phyloP scores from a whole-genome alignment of 331 rosid species.

The Quercus tomentella region DNA sequence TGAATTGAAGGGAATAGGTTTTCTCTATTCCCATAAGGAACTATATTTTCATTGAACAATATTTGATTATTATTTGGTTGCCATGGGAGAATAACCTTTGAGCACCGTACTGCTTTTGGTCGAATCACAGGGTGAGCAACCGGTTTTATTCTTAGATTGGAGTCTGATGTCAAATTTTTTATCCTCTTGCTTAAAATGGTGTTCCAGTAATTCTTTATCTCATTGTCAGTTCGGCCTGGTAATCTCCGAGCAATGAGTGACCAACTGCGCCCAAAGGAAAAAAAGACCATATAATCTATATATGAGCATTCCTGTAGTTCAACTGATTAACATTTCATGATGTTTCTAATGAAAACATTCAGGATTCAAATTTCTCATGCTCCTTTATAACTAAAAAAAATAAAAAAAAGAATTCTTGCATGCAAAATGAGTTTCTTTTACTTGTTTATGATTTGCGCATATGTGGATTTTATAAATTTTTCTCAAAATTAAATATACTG shows the following conservation, averaged over 20 bases:
- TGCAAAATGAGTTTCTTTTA: no score
- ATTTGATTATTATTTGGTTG: background rate
- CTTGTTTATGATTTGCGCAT: no score
- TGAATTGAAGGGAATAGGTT: background rate
- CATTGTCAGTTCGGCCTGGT: constrained; percentile 32
- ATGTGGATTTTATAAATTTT: no score
- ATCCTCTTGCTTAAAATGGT: constrained; percentile 5
- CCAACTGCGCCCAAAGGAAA: constrained; percentile 5
- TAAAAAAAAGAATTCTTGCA: no score
- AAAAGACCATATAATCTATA: no score
- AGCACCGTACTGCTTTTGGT: constrained; percentile 19
- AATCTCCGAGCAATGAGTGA: constrained; percentile 23
- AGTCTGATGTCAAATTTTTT: background rate
- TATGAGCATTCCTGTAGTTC: no score
- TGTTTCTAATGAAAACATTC: no score
- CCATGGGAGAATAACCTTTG: constrained; percentile 2
- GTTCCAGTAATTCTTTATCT: constrained; percentile 31
- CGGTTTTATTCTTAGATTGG: no score
- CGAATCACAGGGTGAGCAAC: background rate
- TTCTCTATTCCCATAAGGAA: background rate
- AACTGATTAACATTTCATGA: no score
- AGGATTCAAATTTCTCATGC: no score
- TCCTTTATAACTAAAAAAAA: no score
- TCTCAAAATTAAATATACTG: no score
- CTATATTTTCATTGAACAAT: background rate